Evolutionary conservation across 495 filamentous ascomycete species (phyloP).

Genomic region (Aspergillus taichungensis): DNA sequence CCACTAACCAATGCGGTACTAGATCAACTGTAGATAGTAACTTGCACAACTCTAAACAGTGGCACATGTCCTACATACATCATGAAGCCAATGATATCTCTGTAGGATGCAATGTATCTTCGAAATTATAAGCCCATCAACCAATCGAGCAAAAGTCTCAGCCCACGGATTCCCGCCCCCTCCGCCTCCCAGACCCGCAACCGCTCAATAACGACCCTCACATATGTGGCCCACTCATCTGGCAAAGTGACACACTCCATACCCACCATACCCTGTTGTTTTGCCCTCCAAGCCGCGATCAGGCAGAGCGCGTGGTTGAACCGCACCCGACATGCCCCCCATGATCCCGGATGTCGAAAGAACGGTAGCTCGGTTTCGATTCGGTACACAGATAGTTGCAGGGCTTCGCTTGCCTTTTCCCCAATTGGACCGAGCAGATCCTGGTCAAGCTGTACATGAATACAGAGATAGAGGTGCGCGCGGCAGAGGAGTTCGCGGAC

Average conservation of each 20-base stretch:
- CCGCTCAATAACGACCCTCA: slow-evolving; percentile 19
- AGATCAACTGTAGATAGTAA: no score
- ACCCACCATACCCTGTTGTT: slow-evolving; percentile 12
- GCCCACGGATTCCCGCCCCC: slow-evolving; percentile 20
- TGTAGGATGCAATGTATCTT: no score
- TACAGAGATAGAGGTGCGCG: slow-evolving; percentile 28
- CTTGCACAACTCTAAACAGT: no score
- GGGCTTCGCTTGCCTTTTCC: slow-evolving; percentile 19
- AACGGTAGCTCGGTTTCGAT: slow-evolving; percentile 22
- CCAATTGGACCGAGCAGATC: slow-evolving; percentile 14
- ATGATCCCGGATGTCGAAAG: slow-evolving; percentile 24
- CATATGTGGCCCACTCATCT: slow-evolving; percentile 15
- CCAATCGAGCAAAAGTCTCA: slow-evolving; percentile 19
- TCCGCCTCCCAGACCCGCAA: slow-evolving; percentile 21
- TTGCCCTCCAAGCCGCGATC: slow-evolving; percentile 20
- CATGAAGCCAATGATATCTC: no score
- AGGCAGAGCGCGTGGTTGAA: slow-evolving; percentile 24
- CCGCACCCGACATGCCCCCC: slow-evolving; percentile 23
- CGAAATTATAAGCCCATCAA: slow-evolving; percentile 7
- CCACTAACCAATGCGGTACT: no score
- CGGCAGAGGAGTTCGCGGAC: slow-evolving; percentile 31
- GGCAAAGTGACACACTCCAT: slow-evolving; percentile 17
- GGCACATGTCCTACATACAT: no score
- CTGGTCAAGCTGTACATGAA: slow-evolving; percentile 14
- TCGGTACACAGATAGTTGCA: slow-evolving; percentile 19